Base-by-base conservation (phyloP, 75 land plant species). In the Isoetes taiwanensis region DNA sequence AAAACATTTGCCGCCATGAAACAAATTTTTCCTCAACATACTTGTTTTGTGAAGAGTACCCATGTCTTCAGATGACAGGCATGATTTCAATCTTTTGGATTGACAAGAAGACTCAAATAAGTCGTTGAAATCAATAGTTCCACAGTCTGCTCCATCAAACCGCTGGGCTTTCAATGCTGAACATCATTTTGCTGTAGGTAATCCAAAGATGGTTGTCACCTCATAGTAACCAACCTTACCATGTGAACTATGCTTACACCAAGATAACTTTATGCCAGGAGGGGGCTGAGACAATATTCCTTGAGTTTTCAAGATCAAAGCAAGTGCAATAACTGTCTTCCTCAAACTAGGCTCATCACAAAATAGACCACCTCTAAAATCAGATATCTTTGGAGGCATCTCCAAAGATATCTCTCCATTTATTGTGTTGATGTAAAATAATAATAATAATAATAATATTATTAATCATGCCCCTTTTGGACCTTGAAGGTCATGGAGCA, bases 331-430 rank as follows among this genome's bases (percentile, higher is more conserved):
- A 43, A 90, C 71, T 23, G 97, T 90, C 62, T 90, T 90, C 3
- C 97, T 94, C 32, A 90, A 62, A 19, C 97, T 94, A 42, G 97
- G 97, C 66, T 90, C 97, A 73, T 90, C 97, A 70, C 97, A 90
- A 56, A 90, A 90, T 68, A 90, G 68, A 27, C 97, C 97, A 20
- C 97, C 97, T 34, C 68, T 73, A 58, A 86, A 90, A 60, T 87
- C 97, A 9, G n/a, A 72, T 2, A 86, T 64, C 2, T 69, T 62
- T 9, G 81, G 76, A 56, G 78, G 80, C 30, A 48, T 57, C 25
- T 83, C 88, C 30, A 79, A 74, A 30, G 71, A 63, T 24, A 90
- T 68, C 56, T 83, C 73, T 32, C 97, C 97, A 30, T 93, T 67
- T 43, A 83, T 70, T 26, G 33, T 26, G 63, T 81, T 84, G 1